Percentiles rank a stretch among this genome's conserved stretches.
Evolutionary conservation across 179 eudicot genomes (phyloP).

Genomic region (Beta lomatogona): DNA sequence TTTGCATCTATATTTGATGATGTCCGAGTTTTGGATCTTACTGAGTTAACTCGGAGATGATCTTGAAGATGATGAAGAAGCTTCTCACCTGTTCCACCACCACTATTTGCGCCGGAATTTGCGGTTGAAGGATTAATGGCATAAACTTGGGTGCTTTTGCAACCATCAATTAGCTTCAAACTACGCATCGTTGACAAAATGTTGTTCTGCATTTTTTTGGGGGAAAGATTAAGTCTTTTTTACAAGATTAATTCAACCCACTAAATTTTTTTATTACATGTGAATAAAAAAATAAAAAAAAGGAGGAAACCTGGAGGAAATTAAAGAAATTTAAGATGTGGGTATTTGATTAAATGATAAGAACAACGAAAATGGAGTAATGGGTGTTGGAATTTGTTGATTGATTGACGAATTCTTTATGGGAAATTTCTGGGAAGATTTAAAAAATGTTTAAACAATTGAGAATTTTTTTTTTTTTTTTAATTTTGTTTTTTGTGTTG

Average conservation of each 20-base stretch:
- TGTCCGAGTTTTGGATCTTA: constrained; percentile 51
- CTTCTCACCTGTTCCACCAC: constrained; percentile 62
- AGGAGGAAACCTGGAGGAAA: neutral
- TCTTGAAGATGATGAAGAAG: constrained; percentile 61
- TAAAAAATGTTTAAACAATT: neutral
- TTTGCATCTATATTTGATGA: constrained; percentile 39
- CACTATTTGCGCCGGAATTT: constrained; percentile 9
- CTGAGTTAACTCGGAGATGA: constrained; percentile 67
- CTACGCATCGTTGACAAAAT: constrained; percentile 73
- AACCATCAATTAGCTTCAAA: constrained; percentile 75
- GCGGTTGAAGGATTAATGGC: constrained; percentile 42
- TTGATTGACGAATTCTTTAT: constrained; percentile 2
- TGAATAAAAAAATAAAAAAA: neutral
- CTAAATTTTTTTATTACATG: neutral
- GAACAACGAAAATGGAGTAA: constrained; percentile 6
- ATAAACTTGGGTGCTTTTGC: constrained; percentile 59
- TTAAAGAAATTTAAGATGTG: neutral
- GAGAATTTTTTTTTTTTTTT: neutral
- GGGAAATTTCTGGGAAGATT: constrained; percentile 7
- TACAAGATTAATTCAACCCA: neutral
- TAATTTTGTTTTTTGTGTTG: too few species aligned
- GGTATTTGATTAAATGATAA: constrained; percentile 11
- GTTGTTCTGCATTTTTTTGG: constrained; percentile 65
- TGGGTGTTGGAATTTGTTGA: neutral
- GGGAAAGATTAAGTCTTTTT: neutral